These are phyloP conservation scores for Eucalyptus brandiana DNA, from an alignment of 345 rosid species.

Conservation along the genomic window DNA sequence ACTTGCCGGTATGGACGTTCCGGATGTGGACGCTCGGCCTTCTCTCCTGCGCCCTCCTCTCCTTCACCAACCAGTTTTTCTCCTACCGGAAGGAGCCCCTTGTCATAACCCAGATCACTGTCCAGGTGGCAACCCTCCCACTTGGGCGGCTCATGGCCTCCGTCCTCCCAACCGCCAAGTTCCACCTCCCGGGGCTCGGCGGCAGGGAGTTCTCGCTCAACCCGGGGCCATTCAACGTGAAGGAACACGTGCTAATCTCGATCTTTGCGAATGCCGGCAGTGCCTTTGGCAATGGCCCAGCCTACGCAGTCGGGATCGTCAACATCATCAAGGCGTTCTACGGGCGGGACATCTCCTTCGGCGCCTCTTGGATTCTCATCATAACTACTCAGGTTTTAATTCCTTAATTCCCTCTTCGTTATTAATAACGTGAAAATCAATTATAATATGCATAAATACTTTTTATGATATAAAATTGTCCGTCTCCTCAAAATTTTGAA, in stretches of 20 bases:
- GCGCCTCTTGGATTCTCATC: not conserved
- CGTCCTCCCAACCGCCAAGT: not conserved
- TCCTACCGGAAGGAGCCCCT: slow-evolving; percentile 3
- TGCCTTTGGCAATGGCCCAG: not conserved
- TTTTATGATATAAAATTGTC: not conserved
- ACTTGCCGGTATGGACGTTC: slow-evolving; percentile 59
- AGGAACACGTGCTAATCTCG: slow-evolving; percentile 4
- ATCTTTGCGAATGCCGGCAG: slow-evolving; percentile 6
- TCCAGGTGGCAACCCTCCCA: slow-evolving; percentile 2
- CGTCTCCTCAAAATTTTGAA: not conserved
- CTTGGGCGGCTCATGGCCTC: slow-evolving; percentile 6
- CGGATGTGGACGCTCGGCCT: slow-evolving; percentile 12
- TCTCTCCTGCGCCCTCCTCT: slow-evolving; percentile 1
- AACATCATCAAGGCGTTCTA: slow-evolving; percentile 7
- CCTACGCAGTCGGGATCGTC: not conserved
- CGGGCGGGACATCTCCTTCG: not conserved
- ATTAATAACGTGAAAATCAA: not conserved
- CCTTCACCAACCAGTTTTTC: slow-evolving; percentile 8
- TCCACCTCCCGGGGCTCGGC: not conserved
- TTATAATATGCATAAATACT: not conserved
- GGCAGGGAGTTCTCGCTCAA: not conserved
- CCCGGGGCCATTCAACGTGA: slow-evolving; percentile 1
- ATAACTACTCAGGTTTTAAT: not conserved
- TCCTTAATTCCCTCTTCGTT: not conserved
- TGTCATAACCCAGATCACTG: not conserved